Conservation (phyloP, 2,329 filamentous ascomycete species). For the Calonectria ilicicola region DNA sequence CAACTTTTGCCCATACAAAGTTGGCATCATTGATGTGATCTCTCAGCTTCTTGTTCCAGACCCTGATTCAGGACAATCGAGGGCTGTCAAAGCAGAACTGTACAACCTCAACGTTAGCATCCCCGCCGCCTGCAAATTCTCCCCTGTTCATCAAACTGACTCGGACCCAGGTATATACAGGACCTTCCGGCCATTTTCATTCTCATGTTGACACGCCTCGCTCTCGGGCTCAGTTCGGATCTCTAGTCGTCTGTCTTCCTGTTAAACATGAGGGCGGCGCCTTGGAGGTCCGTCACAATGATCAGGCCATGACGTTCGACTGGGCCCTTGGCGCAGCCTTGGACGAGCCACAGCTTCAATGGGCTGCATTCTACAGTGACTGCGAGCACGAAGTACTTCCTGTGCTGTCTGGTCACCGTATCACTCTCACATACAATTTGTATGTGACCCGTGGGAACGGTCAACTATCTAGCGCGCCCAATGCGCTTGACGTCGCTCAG, state of each 20-base stretch:
- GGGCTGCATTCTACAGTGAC: slow-evolving; percentile 66
- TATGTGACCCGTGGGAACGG: background rate
- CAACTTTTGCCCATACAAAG: background rate
- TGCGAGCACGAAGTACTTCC: slow-evolving; percentile 65
- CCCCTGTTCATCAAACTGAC: background rate
- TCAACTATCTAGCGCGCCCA: background rate
- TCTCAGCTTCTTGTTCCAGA: background rate
- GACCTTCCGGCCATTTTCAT: slow-evolving; percentile 62
- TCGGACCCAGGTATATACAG: slow-evolving; percentile 60
- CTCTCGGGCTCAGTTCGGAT: slow-evolving; percentile 61
- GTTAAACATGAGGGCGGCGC: slow-evolving; percentile 52
- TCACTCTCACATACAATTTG: slow-evolving; percentile 28
- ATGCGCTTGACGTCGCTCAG: background rate
- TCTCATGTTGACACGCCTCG: slow-evolving; percentile 67
- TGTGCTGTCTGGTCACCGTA: slow-evolving; percentile 63
- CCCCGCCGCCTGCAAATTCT: background rate
- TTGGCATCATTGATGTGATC: background rate
- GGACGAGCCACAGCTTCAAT: slow-evolving; percentile 44
- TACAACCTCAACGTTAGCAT: background rate
- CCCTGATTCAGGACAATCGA: background rate
- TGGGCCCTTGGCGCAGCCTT: slow-evolving; percentile 43
- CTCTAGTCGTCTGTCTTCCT: slow-evolving; percentile 64
- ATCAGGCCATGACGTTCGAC: slow-evolving; percentile 52
- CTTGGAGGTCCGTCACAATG: slow-evolving; percentile 50
- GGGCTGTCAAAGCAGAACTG: background rate